Evolutionary conservation across 805 yeast species (phyloP).

Genomic region (Maudiozyma serrabonitensis): DNA sequence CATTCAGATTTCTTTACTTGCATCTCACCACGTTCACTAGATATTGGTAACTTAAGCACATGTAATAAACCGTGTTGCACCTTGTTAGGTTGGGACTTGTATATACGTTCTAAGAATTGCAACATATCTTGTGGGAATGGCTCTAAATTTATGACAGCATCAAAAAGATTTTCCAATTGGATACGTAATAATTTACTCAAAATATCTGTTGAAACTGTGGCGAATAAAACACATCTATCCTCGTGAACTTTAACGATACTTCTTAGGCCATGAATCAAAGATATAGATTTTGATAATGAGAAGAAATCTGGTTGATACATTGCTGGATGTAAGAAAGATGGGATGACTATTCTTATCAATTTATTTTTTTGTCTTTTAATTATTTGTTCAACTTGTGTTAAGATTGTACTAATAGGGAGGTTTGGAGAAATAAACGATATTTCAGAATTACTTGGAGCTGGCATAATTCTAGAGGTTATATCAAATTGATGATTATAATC

Average conservation of each 20-base stretch:
- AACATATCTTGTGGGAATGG: constrained; percentile 74
- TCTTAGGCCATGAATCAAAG: constrained; percentile 53
- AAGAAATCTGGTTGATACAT: constrained; percentile 47
- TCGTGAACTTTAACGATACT: constrained; percentile 40
- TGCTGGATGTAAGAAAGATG: constrained; percentile 73
- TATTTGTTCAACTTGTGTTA: constrained; percentile 35
- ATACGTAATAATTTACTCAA: constrained; percentile 42
- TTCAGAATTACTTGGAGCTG: constrained; percentile 56
- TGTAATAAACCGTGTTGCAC: constrained; percentile 82
- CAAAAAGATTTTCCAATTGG: constrained; percentile 50
- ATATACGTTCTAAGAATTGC: constrained; percentile 56
- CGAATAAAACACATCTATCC: constrained; percentile 39
- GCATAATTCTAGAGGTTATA: constrained; percentile 58
- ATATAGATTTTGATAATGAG: constrained; percentile 39
- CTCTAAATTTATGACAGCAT: constrained; percentile 61
- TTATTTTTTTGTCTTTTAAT: constrained; percentile 36
- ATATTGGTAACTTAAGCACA: constrained; percentile 57
- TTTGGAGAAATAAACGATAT: constrained; percentile 43
- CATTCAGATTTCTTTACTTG: constrained; percentile 61
- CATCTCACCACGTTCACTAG: constrained; percentile 70
- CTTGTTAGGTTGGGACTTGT: constrained; percentile 52
- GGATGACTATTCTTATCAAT: constrained; percentile 58
- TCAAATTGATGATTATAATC: constrained; percentile 63
- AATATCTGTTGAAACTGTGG: constrained; percentile 55
- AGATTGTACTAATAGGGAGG: constrained; percentile 22